Percentiles rank a stretch among this genome's conserved stretches.
These are phyloP conservation scores for Oenanthe sinensis DNA, from an alignment of 129 eudicot species.

Conservation along the genomic window DNA sequence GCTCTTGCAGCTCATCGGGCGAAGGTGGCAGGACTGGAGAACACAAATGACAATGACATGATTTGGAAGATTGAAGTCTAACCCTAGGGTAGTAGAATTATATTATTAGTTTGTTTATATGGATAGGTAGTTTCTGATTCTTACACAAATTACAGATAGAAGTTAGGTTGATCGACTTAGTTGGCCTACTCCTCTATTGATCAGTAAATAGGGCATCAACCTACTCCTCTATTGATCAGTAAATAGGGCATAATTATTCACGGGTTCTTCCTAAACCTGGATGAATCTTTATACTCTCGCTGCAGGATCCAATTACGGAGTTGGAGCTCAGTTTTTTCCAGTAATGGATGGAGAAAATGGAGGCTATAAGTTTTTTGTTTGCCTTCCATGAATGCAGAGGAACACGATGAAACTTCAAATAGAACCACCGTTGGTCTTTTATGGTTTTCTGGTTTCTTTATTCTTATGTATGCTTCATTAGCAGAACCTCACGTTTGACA, in stretches of 20 bases:
- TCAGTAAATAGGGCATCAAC: slow-evolving; percentile 33
- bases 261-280: slow-evolving; percentile 20
- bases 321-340: slow-evolving; percentile 38
- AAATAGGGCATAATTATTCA: slow-evolving; percentile 27
- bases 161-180: slow-evolving; percentile 22
- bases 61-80: slow-evolving; percentile 49
- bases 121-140: slow-evolving; percentile 46
- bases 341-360: slow-evolving; percentile 30
- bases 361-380: slow-evolving; percentile 41
- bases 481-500: slow-evolving; percentile 14
- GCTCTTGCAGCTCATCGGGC: slow-evolving; percentile 43
- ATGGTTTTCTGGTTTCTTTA: slow-evolving; percentile 10
- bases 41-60: slow-evolving; percentile 25
- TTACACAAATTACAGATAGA: slow-evolving; percentile 41
- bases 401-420: slow-evolving; percentile 27
- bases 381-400: slow-evolving; percentile 37
- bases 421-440: slow-evolving; percentile 19
- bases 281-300: slow-evolving; percentile 26
- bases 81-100: slow-evolving; percentile 9
- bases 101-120: slow-evolving; percentile 43
- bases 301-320: slow-evolving; percentile 33
- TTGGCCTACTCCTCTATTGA: slow-evolving; percentile 16
- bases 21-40: slow-evolving; percentile 67
- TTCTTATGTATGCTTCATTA: slow-evolving; percentile 23
- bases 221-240: slow-evolving; percentile 21